Evolutionary conservation across 2,329 filamentous ascomycete genomes (phyloP).

Genomic region (Chrysoporthe puriensis): DNA sequence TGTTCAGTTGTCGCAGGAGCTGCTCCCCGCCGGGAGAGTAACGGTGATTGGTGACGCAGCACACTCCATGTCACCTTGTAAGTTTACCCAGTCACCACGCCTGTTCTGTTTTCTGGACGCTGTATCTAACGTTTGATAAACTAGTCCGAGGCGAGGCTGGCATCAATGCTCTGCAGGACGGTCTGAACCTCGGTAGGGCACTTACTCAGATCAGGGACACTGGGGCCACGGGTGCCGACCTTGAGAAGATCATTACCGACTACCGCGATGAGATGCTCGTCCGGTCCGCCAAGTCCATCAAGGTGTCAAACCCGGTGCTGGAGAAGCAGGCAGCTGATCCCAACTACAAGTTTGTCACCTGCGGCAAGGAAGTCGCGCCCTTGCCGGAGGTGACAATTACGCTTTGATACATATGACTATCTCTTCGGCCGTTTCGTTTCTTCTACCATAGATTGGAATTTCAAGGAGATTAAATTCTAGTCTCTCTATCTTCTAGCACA

Average conservation of each 20-base stretch:
- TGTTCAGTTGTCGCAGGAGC: slow-evolving; percentile 41
- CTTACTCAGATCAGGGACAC: slow-evolving; percentile 8
- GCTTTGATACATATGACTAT: neutral
- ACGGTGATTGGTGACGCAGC: slow-evolving; percentile 50
- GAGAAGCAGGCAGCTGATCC: slow-evolving; percentile 1
- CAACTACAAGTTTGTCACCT: slow-evolving; percentile 19
- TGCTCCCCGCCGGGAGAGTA: slow-evolving; percentile 42
- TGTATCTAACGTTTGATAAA: neutral
- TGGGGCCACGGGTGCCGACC: slow-evolving; percentile 5
- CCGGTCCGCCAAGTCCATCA: slow-evolving; percentile 12
- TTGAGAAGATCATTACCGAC: slow-evolving; percentile 10
- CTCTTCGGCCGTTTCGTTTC: no score
- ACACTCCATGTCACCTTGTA: slow-evolving; percentile 40
- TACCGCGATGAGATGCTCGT: slow-evolving; percentile 19
- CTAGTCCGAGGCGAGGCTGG: slow-evolving; percentile 51
- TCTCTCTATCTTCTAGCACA: no score
- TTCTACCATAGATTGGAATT: no score
- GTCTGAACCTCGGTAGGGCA: slow-evolving; percentile 29
- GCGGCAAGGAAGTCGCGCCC: slow-evolving; percentile 8
- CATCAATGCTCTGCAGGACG: slow-evolving; percentile 50
- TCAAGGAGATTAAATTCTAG: no score
- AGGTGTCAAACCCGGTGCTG: slow-evolving; percentile 16
- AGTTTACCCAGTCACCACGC: slow-evolving; percentile 29
- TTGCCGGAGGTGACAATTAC: slow-evolving; percentile 16
- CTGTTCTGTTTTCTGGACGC: neutral